Evolutionary conservation across 176 grass and related monocot genomes (phyloP), one percentile per base, ranked within the genome.

Genomic region (Miscanthus lutarioriparius): DNA sequence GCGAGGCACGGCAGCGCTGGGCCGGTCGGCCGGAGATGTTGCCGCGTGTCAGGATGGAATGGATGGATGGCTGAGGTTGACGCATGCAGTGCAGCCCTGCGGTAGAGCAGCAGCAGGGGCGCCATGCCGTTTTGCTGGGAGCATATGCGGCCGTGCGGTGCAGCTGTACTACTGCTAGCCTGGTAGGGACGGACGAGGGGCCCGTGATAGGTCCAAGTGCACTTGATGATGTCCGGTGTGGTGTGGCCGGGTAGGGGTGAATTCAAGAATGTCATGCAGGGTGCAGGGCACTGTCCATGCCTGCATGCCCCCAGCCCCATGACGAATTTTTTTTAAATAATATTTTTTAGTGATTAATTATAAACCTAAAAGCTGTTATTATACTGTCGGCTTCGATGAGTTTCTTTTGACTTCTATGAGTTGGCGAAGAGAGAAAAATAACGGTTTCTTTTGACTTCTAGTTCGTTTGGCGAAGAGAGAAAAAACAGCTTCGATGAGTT

Each of bases 51-150:
- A 0, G 43, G 43, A 33, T 2, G 32, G 32, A 33, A 13, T n/a
- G n/a, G n/a, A n/a, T 11, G 40, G 10, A 19, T 3, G 15, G 7
- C 0, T 10, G 32, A 33, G 39, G 23, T 12, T 51, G 72, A 30
- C 11, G 72, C 27, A 3, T 59, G 54, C 20, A 6, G 3, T 39
- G 4, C 3, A 16, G 2, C 36, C 33, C 33, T 3, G 20, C 17
- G 1, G 45, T 41, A 22, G 32, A 16, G 16, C 65, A 17, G 66
- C 66, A 38, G 28, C 28, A 30, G 28, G 25, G 25, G 19, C 7
- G 23, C 82, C 83, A 62, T 51, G 75, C 83, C 72, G 73, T 40
- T 41, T 30, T 53, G 71, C 49, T 64, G 70, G 82, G 77, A 81
- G 82, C 56, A 47, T 4, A 26, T 27, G 39, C 8, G 0, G 20